phyloP scores from a whole-genome alignment of 1,284 basidiomycete species.

The Leccinum subfulvum region DNA sequence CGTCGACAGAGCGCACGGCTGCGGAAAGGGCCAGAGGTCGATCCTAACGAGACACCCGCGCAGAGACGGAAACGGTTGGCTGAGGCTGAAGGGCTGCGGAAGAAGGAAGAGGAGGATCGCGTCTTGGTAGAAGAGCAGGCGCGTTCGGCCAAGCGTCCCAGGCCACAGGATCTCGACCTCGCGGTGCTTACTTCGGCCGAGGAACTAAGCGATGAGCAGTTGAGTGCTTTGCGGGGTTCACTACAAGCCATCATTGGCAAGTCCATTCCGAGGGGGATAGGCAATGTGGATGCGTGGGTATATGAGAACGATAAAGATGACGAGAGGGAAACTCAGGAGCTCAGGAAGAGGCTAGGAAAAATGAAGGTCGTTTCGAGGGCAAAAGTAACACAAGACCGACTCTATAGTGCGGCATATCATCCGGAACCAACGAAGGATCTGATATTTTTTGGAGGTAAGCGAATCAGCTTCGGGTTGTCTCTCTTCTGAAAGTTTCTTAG shows the following conservation, averaged over 20 bases:
- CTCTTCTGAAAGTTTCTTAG: slow-evolving; percentile 36
- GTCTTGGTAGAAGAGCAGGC: slow-evolving; percentile 61
- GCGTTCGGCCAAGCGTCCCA: slow-evolving; percentile 61
- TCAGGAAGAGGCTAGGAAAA: slow-evolving; percentile 52
- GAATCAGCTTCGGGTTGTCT: neutral
- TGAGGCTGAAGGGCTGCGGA: slow-evolving; percentile 44
- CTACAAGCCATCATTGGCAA: slow-evolving; percentile 42
- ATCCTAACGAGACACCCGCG: slow-evolving; percentile 62
- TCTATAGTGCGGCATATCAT: slow-evolving; percentile 77
- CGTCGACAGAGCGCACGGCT: slow-evolving; percentile 66
- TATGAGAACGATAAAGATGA: slow-evolving; percentile 46
- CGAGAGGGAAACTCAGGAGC: slow-evolving; percentile 44
- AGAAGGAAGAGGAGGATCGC: slow-evolving; percentile 56
- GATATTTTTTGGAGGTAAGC: slow-evolving; percentile 72
- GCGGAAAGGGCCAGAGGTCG: slow-evolving; percentile 38
- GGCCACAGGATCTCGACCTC: slow-evolving; percentile 67
- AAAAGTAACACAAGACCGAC: slow-evolving; percentile 69
- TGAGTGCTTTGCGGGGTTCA: slow-evolving; percentile 42
- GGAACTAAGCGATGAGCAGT: slow-evolving; percentile 45
- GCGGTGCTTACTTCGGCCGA: slow-evolving; percentile 43
- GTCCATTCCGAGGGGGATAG: slow-evolving; percentile 40
- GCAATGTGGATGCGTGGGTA: slow-evolving; percentile 49
- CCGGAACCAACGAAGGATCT: slow-evolving; percentile 78
- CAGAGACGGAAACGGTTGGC: slow-evolving; percentile 67
- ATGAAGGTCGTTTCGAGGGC: slow-evolving; percentile 68